phyloP scores from a whole-genome alignment of 805 yeast species.

The Debaryomyces prosopidis region DNA sequence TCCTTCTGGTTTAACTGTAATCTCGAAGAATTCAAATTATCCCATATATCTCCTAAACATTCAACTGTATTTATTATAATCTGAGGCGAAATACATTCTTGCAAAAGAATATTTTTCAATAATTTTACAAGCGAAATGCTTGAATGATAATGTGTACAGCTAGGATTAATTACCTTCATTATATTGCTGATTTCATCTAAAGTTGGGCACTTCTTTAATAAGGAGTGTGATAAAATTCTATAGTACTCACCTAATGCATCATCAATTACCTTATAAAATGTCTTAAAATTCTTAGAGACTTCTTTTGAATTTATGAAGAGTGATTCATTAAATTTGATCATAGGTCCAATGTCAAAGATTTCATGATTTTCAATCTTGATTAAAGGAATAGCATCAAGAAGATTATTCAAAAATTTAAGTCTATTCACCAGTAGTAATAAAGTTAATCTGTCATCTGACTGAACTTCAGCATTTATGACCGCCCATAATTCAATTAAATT shows the following conservation, averaged over 20 bases:
- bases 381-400: slow-evolving; percentile 9
- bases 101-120: slow-evolving; percentile 13
- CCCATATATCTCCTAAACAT: slow-evolving; percentile 54
- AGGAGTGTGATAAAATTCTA: slow-evolving; percentile 4
- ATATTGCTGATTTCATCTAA: not conserved
- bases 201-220: not conserved
- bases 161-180: slow-evolving; percentile 1
- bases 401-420: slow-evolving; percentile 27
- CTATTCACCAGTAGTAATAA: slow-evolving; percentile 20
- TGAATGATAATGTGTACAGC: slow-evolving; percentile 21
- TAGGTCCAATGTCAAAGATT: slow-evolving; percentile 8
- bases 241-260: slow-evolving; percentile 33
- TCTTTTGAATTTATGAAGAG: slow-evolving; percentile 20
- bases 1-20: slow-evolving; percentile 64
- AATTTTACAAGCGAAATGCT: slow-evolving; percentile 25
- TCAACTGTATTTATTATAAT: slow-evolving; percentile 23
- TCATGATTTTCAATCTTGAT: not conserved
- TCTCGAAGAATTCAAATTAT: slow-evolving; percentile 54
- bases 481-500: slow-evolving; percentile 18
- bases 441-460: slow-evolving; percentile 19
- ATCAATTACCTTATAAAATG: slow-evolving; percentile 47
- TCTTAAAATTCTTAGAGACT: slow-evolving; percentile 20
- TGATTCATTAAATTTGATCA: slow-evolving; percentile 18
- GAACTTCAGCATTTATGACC: slow-evolving; percentile 13
- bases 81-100: slow-evolving; percentile 3